These are phyloP conservation scores for Starmera stellimalicola DNA, from an alignment of 1,139 yeast species.

Conservation along the genomic window DNA sequence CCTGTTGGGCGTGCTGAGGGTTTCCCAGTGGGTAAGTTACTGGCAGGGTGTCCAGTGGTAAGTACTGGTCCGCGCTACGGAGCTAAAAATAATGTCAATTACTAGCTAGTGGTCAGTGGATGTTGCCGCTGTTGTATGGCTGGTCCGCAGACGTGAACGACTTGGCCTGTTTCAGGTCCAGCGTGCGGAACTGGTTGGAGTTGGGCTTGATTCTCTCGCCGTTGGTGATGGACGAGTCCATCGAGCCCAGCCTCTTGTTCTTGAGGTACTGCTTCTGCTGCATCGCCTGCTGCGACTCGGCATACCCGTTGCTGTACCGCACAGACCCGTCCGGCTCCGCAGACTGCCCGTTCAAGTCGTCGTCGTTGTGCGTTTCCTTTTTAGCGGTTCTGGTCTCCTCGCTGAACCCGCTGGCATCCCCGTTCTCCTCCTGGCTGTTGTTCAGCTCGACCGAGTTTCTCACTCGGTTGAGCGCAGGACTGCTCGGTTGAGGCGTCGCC, in stretches of 20 bases:
- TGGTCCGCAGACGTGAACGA: background rate
- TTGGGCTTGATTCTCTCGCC: slow-evolving; percentile 1
- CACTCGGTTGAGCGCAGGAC: slow-evolving; percentile 4
- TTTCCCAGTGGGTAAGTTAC: too few relatives aligned
- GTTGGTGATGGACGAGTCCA: background rate
- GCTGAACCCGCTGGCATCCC: slow-evolving; percentile 14
- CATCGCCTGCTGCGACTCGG: background rate
- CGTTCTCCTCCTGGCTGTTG: background rate
- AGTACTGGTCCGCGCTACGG: too few relatives aligned
- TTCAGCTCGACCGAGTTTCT: background rate
- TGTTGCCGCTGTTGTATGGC: background rate
- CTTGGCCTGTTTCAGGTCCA: slow-evolving; percentile 1
- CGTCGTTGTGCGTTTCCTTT: slow-evolving; percentile 17
- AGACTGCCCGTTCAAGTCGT: slow-evolving; percentile 3
- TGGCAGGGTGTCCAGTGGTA: too few relatives aligned
- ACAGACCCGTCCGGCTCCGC: background rate
- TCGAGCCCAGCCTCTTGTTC: background rate
- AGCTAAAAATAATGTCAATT: too few relatives aligned
- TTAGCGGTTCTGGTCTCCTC: slow-evolving; percentile 14
- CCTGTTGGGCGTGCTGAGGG: too few relatives aligned
- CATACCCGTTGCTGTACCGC: background rate
- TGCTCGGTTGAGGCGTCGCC: slow-evolving; percentile 8
- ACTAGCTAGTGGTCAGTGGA: background rate
- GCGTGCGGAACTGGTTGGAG: background rate
- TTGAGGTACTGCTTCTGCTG: background rate